Evolutionary conservation across 257 asterid genomes (phyloP), one percentile per base, ranked within the genome.

Genomic region (Solanum corneliomulleri): DNA sequence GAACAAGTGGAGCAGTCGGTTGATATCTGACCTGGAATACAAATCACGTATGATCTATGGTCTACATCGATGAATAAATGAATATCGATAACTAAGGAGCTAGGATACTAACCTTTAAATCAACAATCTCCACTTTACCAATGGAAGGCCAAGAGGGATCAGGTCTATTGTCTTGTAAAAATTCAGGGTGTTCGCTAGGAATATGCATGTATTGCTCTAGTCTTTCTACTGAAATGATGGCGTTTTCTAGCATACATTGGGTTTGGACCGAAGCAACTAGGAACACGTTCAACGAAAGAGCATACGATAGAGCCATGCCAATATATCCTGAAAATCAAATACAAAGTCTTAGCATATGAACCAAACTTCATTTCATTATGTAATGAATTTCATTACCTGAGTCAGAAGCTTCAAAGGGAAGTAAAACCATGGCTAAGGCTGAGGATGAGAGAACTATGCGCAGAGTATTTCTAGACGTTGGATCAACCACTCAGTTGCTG

Each of bases 251-350:
- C 87, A 82, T 64, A 89, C 92, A 91, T 8, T 88, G 90, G 25
- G 21, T 76, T 76, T 85, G 89, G 49, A 89, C 88, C 0, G 87
- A 74, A 23, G 41, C 8, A 64, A 80, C 90, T 62, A 91, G 88
- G 85, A 64, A 85, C 9, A 85, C 83, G 10, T 89, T 91, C 41
- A 91, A 82, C 12, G 92, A 89, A 58, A 91, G 92, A 11, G 90
- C 91, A 33, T 91, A 91, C 2, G 93, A 89, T 21, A 91, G 85
- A 88, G 92, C 91, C 91, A 91, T 89, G 31, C 93, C 93, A 33
- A 89, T 82, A 56, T 78, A 89, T 80, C 92, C 92, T 90, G 88
- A 86, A 75, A 42, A n/a, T 31, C 71, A 81, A 86, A 13, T 10
- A 72, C 23, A 5, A 23, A 37, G 31, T 47, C 29, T 16, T 12